Evolutionary conservation across 179 eudicot species (phyloP), one percentile per base, ranked within the genome.

Genomic region (Amaranthus tricolor): DNA sequence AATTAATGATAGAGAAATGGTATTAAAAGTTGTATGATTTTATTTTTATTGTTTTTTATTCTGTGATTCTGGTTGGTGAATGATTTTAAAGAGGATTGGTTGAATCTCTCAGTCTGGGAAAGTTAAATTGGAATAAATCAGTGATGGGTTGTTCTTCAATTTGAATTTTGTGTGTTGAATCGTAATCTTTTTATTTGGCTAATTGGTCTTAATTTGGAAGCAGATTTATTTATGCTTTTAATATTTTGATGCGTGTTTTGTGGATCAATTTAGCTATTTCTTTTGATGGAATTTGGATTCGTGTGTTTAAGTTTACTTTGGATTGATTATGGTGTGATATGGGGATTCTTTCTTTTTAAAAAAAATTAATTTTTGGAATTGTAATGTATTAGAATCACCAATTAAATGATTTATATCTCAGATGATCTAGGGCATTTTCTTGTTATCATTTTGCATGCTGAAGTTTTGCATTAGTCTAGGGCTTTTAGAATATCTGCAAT

Each of bases 91-190:
- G 71, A 31, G 63, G 54, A 59, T 76, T 61, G 54, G 45, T 54
- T 45, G 68, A 65, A 75, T 71, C 40, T 71, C 31, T 55, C 14
- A 7, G 15, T 71, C 51, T 64, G 65, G 76, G 76, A 9, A 78
- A 58, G 66, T 48, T 47, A 13, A 72, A 68, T 80, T 68, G 61
- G 67, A 49, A 56, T 53, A 10, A 72, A 62, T 62, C 55, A 31
- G 44, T 75, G 17, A 66, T 74, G 80, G 74, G 75, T 62, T 68
- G 69, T 74, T 78, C 17, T 79, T 63, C 60, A 45, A 19, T 72
- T 68, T 70, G n/a, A 19, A 62, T 63, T 62, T 74, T 62, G 58
- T 73, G 16, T 51, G 54, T 51, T 73, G 58, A 70, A 44, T 65
- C 19, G 62, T 24, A 20, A 11, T 1, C 61, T 68, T 4, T 6